Conservation (phyloP, 208 protist species). For the Blastocrithidia nonstop region DNA sequence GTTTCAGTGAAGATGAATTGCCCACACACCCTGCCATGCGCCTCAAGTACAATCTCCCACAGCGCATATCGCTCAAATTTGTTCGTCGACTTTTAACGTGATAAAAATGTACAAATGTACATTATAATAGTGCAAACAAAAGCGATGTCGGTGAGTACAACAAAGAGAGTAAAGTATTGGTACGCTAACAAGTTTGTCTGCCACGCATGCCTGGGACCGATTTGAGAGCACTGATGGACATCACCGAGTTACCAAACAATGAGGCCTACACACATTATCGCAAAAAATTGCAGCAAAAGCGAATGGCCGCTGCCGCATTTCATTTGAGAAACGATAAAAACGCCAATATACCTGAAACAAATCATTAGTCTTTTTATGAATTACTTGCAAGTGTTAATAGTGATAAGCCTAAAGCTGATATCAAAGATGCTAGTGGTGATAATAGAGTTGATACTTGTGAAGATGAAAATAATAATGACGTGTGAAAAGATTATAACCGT, state of each 20-base stretch:
- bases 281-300: constrained; percentile 24
- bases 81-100: constrained; percentile 52
- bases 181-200: constrained; percentile 28
- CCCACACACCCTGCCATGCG: constrained; percentile 84
- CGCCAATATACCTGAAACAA: not conserved
- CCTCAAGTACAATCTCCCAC: constrained; percentile 53
- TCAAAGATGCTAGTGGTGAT: not conserved
- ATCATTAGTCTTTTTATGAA: not conserved
- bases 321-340: not conserved
- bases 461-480: no score
- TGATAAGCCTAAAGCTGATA: not conserved
- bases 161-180: no score
- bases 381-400: not conserved
- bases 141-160: constrained; percentile 18
- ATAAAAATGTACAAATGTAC: no score
- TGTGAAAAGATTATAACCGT: no score
- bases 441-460: no score
- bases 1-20: constrained; percentile 78
- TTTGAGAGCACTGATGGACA: constrained; percentile 41
- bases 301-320: constrained; percentile 14
- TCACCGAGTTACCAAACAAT: constrained; percentile 47
- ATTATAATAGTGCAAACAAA: constrained; percentile 44
- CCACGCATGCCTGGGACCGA: constrained; percentile 20
- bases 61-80: constrained; percentile 74
- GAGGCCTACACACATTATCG: constrained; percentile 58